Conservation (phyloP, 257 asterid species). For the Datura wrightii region DNA sequence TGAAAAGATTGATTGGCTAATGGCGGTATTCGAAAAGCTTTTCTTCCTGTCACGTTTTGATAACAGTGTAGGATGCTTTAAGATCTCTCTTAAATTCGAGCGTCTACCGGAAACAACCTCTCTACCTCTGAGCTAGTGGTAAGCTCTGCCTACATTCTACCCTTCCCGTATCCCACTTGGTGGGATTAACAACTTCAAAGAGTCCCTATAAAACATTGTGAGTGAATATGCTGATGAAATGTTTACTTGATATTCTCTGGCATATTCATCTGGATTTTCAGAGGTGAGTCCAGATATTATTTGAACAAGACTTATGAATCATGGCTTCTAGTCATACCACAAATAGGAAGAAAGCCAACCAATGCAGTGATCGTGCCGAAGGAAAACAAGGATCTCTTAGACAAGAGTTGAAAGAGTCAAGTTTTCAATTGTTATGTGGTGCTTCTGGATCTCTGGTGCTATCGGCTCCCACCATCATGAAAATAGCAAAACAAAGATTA, state of each 20-base stretch:
- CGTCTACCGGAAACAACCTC: too few relatives aligned
- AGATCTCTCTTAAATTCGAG: not conserved
- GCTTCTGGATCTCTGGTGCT: not conserved
- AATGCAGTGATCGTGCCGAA: not conserved
- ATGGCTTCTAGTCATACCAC: slow-evolving; percentile 9
- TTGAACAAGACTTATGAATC: not conserved
- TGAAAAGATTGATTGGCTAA: not conserved
- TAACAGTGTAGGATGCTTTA: not conserved
- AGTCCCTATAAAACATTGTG: not conserved
- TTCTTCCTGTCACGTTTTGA: not conserved
- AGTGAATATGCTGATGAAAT: not conserved
- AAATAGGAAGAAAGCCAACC: slow-evolving; percentile 2
- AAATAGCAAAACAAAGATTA: slow-evolving; percentile 9
- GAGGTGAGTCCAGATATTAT: not conserved
- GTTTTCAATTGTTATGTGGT: not conserved
- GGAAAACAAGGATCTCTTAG: not conserved
- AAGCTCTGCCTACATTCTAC: too few relatives aligned
- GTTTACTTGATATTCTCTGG: not conserved
- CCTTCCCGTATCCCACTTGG: too few relatives aligned
- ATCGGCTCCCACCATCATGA: not conserved
- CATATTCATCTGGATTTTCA: too few relatives aligned
- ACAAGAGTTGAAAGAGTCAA: not conserved
- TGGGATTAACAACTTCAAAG: not conserved
- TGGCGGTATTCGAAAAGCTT: not conserved
- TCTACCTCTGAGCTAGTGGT: too few relatives aligned